A percentile compares a stretch with the other conserved stretches of the same genome.
Conservation (phyloP, 139 green algal species). For the Prasinococcaceae sp. region DNA sequence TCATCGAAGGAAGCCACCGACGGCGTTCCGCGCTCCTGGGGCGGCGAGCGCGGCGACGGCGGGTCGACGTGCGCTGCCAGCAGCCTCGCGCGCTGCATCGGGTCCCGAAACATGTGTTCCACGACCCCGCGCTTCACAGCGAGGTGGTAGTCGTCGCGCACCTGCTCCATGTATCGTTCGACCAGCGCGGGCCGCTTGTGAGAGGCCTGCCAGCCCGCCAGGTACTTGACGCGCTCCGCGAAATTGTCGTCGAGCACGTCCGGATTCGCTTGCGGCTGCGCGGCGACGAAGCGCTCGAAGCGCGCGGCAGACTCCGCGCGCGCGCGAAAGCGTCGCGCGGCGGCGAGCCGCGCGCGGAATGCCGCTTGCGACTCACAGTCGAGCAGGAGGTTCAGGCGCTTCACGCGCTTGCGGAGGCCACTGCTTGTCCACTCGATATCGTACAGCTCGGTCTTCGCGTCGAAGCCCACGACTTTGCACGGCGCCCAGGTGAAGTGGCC, state of each 20-base stretch:
- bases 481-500: conserved; percentile 40
- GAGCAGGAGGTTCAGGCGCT: conserved; percentile 54
- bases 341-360: conserved; percentile 32
- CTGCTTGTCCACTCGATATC: conserved; percentile 36
- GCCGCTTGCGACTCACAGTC: conserved; percentile 30
- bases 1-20: background rate
- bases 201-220: conserved; percentile 8
- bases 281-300: conserved; percentile 37
- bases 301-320: conserved; percentile 15
- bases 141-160: conserved; percentile 29
- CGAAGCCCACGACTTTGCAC: conserved; percentile 19
- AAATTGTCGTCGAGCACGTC: conserved; percentile 36
- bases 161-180: conserved; percentile 12
- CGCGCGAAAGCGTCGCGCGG: conserved; percentile 7
- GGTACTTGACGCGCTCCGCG: conserved; percentile 21
- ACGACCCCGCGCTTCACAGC: conserved; percentile 48
- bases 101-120: conserved; percentile 29
- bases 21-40: background rate
- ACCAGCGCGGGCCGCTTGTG: conserved; percentile 11
- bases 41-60: background rate
- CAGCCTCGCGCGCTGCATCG: conserved; percentile 25
- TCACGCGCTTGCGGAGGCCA: conserved; percentile 44
- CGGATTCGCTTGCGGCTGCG: conserved; percentile 36
- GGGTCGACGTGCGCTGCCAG: conserved; percentile 11
- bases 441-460: conserved; percentile 31